Evolutionary conservation across 495 filamentous ascomycete genomes (phyloP).

Genomic region (Cryomyces minteri): DNA sequence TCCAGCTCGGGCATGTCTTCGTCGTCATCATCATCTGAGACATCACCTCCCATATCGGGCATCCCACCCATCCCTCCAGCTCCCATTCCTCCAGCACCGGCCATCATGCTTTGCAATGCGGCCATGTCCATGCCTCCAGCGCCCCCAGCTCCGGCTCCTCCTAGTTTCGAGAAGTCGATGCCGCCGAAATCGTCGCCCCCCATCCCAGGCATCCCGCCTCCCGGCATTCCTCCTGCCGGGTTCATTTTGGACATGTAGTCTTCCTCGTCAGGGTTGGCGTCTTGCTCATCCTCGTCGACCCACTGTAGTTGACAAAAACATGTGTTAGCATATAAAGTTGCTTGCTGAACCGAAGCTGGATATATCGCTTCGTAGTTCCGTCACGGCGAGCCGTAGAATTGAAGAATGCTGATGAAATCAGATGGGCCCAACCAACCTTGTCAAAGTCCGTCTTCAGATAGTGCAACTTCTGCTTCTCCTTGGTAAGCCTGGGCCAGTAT

Average conservation of each 20-base stretch:
- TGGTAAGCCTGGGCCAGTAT: slow-evolving; percentile 88
- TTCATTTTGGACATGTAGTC: slow-evolving; percentile 45
- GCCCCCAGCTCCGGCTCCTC: slow-evolving; percentile 36
- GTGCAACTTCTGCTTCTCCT: slow-evolving; percentile 74
- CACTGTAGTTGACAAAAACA: slow-evolving; percentile 33
- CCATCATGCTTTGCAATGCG: no score
- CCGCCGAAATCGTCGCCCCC: slow-evolving; percentile 40
- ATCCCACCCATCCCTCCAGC: slow-evolving; percentile 25
- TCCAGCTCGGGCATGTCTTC: slow-evolving; percentile 44
- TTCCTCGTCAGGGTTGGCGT: slow-evolving; percentile 69
- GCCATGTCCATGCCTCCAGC: slow-evolving; percentile 29
- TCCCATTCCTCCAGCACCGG: slow-evolving; percentile 30
- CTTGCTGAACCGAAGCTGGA: no score
- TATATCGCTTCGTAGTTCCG: no score
- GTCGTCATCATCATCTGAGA: slow-evolving; percentile 41
- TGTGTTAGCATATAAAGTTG: background rate
- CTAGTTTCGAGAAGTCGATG: slow-evolving; percentile 84
- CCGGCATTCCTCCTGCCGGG: slow-evolving; percentile 37
- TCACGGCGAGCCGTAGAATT: no score
- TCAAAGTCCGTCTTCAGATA: slow-evolving; percentile 99
- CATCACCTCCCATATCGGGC: slow-evolving; percentile 20
- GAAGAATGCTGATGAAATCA: no score
- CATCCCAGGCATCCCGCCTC: slow-evolving; percentile 23
- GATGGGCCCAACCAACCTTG: slow-evolving; percentile 39
- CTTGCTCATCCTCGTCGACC: slow-evolving; percentile 99